Conservation (phyloP, 139 green algal genomes). For the Coelastrella sp. region DNA sequence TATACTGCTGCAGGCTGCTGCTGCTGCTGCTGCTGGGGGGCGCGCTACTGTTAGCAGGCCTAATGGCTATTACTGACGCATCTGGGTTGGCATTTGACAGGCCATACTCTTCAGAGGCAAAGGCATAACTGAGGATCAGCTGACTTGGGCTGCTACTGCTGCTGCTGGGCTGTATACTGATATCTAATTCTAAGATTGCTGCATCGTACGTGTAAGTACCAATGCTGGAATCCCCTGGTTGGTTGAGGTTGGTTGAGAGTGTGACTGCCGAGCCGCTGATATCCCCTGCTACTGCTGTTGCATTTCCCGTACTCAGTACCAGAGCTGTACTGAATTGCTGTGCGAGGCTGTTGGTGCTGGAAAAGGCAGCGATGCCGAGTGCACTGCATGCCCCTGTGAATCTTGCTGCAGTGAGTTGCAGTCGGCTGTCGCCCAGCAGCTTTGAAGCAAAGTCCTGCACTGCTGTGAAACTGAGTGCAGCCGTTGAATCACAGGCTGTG, state of each 20-base stretch:
- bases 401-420: slow-evolving; percentile 14
- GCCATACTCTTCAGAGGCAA: slow-evolving; percentile 44
- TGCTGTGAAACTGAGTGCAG: no score
- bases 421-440: slow-evolving; percentile 19
- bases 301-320: slow-evolving; percentile 42
- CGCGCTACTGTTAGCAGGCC: neutral
- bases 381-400: slow-evolving; percentile 34
- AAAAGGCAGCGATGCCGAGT: slow-evolving; percentile 1
- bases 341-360: slow-evolving; percentile 4
- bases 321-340: slow-evolving; percentile 5
- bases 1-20: neutral
- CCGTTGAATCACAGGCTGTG: neutral
- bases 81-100: slow-evolving; percentile 23
- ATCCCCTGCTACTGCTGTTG: neutral
- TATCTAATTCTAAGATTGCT: slow-evolving; percentile 34
- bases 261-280: neutral
- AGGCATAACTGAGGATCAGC: slow-evolving; percentile 29
- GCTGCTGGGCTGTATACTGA: slow-evolving; percentile 14
- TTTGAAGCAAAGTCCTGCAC: slow-evolving; percentile 16
- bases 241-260: slow-evolving; percentile 10
- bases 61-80: neutral
- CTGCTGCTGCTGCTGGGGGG: neutral
- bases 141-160: neutral
- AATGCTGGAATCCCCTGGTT: slow-evolving; percentile 16
- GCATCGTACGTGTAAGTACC: slow-evolving; percentile 29